Base-by-base conservation (phyloP, 2,329 filamentous ascomycete genomes). In the Colletotrichum cuscutae region DNA sequence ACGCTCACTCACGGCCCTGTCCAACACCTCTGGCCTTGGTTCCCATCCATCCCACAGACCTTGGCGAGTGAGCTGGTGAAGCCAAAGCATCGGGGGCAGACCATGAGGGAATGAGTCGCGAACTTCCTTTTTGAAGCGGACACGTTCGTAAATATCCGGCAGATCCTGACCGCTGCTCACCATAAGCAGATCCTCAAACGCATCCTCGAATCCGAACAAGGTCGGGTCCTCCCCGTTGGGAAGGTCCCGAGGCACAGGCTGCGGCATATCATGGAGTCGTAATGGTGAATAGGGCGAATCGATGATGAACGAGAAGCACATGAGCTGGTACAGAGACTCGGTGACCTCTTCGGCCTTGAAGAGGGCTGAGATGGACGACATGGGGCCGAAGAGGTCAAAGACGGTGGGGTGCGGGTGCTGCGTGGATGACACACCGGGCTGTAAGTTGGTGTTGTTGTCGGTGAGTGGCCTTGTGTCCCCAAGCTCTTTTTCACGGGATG, bases 171-270 rank as follows among this genome's bases (percentile, higher is more conserved):
- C 84, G 15, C 84, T 82, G n/a, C 83, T 84, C 22, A 84, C 83
- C n/a, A 81, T 80, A 13, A 90, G 81, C 19, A 91, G 84, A 74
- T 90, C 89, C 76, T 90, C 88, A 73, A 90, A 90, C 59, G 89
- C 88, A 75, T 90, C 88, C 37, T 86, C 82, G 75, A 89, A 90
- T 9, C 86, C 88, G 76, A 89, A 89, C 42, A 81, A 76, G 52
- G 76, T 78, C 13, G 79, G 59, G 68, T 85, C 82, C 37, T 81
- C 73, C 57, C 81, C 80, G 4, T 79, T 72, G 9, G 85, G 82
- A 1, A 84, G 80, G 74, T 87, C 86, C 8, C 78, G 82, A 0
- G 88, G 88, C 0, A 81, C 76, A 2, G 89, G 89, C 72, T 85
- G 87, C 8, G 80, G 83, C 8, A 89, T 81, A 69, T 83, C 77